These are phyloP conservation scores for Wickerhamomyces queroliae DNA, from an alignment of 805 yeast species.

Conservation along the genomic window DNA sequence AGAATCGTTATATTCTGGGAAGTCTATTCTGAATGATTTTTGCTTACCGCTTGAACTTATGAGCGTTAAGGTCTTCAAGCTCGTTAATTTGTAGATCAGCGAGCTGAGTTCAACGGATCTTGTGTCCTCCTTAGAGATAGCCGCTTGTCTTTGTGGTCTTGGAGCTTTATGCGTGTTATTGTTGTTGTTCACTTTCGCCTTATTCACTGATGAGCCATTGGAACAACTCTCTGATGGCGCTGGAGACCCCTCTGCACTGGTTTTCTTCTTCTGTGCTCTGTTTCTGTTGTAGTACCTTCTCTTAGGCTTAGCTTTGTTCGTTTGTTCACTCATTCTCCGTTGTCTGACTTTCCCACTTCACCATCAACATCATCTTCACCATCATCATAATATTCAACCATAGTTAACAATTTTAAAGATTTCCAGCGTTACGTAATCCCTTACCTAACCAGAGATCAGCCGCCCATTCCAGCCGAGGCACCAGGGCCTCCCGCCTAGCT, in stretches of 20 bases:
- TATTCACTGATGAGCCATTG: too few species aligned
- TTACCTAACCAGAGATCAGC: too few species aligned
- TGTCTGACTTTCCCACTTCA: neutral
- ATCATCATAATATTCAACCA: too few species aligned
- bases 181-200: too few species aligned
- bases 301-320: neutral
- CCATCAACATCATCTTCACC: too few species aligned
- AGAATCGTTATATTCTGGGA: conserved; percentile 6
- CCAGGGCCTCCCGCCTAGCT: too few species aligned
- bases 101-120: conserved; percentile 10
- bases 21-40: conserved; percentile 11
- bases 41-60: conserved; percentile 15
- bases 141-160: neutral
- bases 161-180: neutral
- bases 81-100: conserved; percentile 5
- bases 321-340: neutral
- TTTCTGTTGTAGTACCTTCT: neutral
- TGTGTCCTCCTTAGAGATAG: conserved; percentile 3
- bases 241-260: neutral
- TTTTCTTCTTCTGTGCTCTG: neutral
- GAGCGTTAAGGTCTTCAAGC: conserved; percentile 6
- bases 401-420: too few species aligned
- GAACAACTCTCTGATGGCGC: too few species aligned
- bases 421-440: too few species aligned
- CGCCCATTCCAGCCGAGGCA: too few species aligned